phyloP scores from a whole-genome alignment of 306 rosid species.

The Cicer yamashitae region DNA sequence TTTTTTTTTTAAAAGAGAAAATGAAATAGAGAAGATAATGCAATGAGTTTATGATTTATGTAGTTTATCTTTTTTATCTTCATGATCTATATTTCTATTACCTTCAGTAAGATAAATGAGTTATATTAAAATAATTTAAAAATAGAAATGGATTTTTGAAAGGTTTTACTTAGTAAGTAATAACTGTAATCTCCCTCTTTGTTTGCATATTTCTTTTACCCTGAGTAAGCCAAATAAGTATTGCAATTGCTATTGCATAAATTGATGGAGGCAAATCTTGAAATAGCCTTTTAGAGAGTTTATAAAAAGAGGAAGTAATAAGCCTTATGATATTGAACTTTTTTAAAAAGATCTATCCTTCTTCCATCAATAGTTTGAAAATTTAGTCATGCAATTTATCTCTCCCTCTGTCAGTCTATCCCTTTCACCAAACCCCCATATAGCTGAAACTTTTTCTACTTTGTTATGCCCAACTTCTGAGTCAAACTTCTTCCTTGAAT shows the following conservation, averaged over 20 bases:
- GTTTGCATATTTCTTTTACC: not conserved
- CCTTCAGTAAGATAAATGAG: not conserved
- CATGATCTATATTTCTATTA: not conserved
- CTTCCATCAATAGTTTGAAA: not conserved
- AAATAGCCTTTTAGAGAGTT: not conserved
- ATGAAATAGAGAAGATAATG: not conserved
- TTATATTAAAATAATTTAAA: not conserved
- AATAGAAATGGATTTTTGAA: not conserved
- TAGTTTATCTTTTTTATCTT: not conserved
- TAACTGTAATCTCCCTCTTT: not conserved
- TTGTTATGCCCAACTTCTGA: not conserved
- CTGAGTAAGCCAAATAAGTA: not conserved
- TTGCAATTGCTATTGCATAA: not conserved
- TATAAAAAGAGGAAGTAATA: not conserved
- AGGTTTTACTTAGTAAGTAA: not conserved
- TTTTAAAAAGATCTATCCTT: not conserved
- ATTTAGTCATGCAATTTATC: not conserved
- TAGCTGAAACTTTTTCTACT: not conserved
- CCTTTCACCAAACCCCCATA: not conserved
- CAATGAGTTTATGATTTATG: constrained; percentile 11
- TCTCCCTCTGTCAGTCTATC: not conserved
- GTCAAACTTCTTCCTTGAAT: not conserved
- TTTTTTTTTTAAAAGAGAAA: not conserved
- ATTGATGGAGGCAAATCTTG: constrained; percentile 29
- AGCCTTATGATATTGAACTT: not conserved